Evolutionary conservation across 2,329 filamentous ascomycete genomes (phyloP).

Genomic region (Thermomyces lanuginosus): DNA sequence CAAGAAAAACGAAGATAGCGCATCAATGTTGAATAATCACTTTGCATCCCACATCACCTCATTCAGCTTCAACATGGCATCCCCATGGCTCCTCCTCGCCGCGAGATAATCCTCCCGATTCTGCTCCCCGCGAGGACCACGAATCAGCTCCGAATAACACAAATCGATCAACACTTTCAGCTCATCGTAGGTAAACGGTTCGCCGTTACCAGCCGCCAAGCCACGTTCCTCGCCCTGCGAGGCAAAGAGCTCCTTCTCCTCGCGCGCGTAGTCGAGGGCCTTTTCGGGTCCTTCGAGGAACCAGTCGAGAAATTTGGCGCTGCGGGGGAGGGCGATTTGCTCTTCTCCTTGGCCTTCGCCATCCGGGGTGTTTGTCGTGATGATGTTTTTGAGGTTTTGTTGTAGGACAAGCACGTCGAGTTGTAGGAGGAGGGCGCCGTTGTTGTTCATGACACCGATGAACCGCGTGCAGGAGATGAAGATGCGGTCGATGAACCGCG

Average conservation of each 20-base stretch:
- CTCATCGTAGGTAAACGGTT: slow-evolving; percentile 31
- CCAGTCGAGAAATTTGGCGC: slow-evolving; percentile 32
- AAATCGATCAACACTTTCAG: slow-evolving; percentile 29
- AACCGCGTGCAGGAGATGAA: slow-evolving; percentile 55
- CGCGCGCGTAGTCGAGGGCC: slow-evolving; percentile 28
- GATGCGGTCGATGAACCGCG: slow-evolving; percentile 60
- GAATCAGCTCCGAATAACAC: slow-evolving; percentile 29
- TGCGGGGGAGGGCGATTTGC: slow-evolving; percentile 26
- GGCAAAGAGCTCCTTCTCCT: slow-evolving; percentile 27
- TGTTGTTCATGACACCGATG: slow-evolving; percentile 67
- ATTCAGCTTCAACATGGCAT: slow-evolving; percentile 28
- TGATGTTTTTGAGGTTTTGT: slow-evolving; percentile 91
- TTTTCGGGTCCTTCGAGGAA: slow-evolving; percentile 32
- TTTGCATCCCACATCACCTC: slow-evolving; percentile 34
- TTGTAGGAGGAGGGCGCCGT: slow-evolving; percentile 74
- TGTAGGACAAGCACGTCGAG: slow-evolving; percentile 90
- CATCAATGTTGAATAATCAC: slow-evolving; percentile 8
- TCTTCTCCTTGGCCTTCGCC: slow-evolving; percentile 12
- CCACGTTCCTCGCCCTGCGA: slow-evolving; percentile 19
- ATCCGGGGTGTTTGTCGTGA: slow-evolving; percentile 9
- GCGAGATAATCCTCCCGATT: slow-evolving; percentile 31
- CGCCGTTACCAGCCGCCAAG: slow-evolving; percentile 22
- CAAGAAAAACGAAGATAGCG: slow-evolving; percentile 1
- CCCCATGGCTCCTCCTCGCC: slow-evolving; percentile 29
- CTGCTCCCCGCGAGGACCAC: slow-evolving; percentile 24